These are phyloP conservation scores for Rhizopogon roseolus DNA, from an alignment of 768 basidiomycete genomes.

Conservation along the genomic window DNA sequence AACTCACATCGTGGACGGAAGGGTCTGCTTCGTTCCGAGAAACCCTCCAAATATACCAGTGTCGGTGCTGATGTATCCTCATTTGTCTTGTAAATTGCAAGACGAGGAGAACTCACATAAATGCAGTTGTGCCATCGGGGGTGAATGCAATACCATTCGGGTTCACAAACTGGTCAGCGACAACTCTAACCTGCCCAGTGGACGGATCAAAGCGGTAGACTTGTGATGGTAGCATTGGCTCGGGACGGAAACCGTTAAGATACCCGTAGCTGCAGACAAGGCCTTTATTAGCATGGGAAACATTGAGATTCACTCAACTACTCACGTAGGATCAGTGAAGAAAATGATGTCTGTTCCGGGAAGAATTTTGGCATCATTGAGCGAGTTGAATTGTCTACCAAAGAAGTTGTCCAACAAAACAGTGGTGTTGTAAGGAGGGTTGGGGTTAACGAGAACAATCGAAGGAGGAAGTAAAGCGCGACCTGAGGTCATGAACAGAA, in stretches of 20 bases:
- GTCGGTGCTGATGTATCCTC: conserved; percentile 14
- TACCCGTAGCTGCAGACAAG: conserved; percentile 32
- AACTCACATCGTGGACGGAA: conserved; percentile 21
- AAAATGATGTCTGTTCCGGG: conserved; percentile 61
- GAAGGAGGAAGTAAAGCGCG: conserved; percentile 59
- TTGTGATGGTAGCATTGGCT: conserved; percentile 37
- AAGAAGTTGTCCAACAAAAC: conserved; percentile 75
- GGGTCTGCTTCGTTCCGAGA: conserved; percentile 15
- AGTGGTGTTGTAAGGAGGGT: conserved; percentile 58
- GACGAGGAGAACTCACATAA: conserved; percentile 14
- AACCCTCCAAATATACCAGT: conserved; percentile 15
- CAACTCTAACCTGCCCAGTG: conserved; percentile 36
- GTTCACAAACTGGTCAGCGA: conserved; percentile 36
- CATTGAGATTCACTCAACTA: no score
- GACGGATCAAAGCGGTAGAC: conserved; percentile 39
- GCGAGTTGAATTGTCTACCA: conserved; percentile 76
- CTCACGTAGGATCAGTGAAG: conserved; percentile 70
- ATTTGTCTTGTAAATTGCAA: not conserved
- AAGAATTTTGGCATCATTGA: conserved; percentile 76
- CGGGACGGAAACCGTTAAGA: conserved; percentile 33
- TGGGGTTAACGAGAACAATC: conserved; percentile 60
- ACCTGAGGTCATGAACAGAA: conserved; percentile 46
- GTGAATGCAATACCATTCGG: conserved; percentile 35
- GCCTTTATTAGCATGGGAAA: no score
- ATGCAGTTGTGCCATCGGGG: conserved; percentile 25